These are phyloP conservation scores for Vanrija pseudolonga DNA, from an alignment of 1,284 basidiomycete species.

Conservation along the genomic window DNA sequence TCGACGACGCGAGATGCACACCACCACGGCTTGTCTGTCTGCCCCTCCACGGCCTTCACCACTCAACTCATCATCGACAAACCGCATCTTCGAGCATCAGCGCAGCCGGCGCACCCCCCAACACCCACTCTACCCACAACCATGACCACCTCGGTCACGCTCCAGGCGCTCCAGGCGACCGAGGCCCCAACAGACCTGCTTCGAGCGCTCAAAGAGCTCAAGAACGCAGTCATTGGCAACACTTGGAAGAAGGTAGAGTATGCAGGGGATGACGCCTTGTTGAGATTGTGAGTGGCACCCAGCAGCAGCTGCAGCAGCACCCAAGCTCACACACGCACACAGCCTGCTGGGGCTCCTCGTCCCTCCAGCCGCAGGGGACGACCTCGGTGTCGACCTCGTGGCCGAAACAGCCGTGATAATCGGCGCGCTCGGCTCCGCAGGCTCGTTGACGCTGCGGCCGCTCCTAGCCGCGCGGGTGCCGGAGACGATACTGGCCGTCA, in stretches of 20 bases:
- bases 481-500: slow-evolving; percentile 23
- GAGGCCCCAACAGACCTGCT: slow-evolving; percentile 20
- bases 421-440: slow-evolving; percentile 46
- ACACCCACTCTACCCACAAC: neutral
- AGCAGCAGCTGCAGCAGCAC: neutral
- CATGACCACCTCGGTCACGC: slow-evolving; percentile 13
- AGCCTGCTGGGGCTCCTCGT: slow-evolving; percentile 23
- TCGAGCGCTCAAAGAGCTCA: slow-evolving; percentile 40
- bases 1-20: too few relatives aligned
- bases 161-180: slow-evolving; percentile 10
- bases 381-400: slow-evolving; percentile 23
- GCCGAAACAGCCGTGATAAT: slow-evolving; percentile 46
- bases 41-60: neutral
- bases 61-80: neutral
- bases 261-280: slow-evolving; percentile 33
- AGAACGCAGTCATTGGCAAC: slow-evolving; percentile 49
- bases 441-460: slow-evolving; percentile 35
- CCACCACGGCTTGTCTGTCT: too few relatives aligned
- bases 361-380: slow-evolving; percentile 4
- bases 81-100: neutral
- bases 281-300: slow-evolving; percentile 29
- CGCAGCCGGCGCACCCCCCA: too few relatives aligned
- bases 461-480: slow-evolving; percentile 28
- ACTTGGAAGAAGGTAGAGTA: slow-evolving; percentile 47
- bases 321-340: neutral